Conservation (phyloP, 2,329 filamentous ascomycete species). For the Arthroderma sp. region DNA sequence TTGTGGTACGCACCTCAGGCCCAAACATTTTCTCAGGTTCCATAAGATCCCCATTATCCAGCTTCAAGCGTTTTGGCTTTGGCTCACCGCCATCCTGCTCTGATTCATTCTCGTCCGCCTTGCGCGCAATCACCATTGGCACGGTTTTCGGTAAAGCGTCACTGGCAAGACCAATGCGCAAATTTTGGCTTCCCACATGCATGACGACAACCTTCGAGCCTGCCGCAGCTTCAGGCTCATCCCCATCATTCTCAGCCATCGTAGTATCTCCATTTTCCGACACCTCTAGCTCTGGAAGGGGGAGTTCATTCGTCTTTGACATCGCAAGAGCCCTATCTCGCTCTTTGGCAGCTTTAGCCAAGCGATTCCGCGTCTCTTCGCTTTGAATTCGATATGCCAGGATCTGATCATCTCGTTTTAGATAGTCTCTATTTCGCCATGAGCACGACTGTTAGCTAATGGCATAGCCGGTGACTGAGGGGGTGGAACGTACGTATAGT, state of each 20-base stretch:
- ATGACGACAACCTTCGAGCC: slow-evolving; percentile 89
- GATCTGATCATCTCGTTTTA: slow-evolving; percentile 95
- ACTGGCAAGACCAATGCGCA: slow-evolving; percentile 88
- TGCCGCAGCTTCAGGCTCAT: slow-evolving; percentile 45
- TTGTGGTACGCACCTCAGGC: slow-evolving; percentile 51
- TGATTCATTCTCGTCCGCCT: slow-evolving; percentile 64
- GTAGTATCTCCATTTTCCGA: slow-evolving; percentile 40
- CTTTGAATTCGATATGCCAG: slow-evolving; percentile 76
- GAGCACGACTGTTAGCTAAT: not conserved
- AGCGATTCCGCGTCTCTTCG: slow-evolving; percentile 70
- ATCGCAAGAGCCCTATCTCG: slow-evolving; percentile 73
- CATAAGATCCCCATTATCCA: slow-evolving; percentile 37
- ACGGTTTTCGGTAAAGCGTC: slow-evolving; percentile 90
- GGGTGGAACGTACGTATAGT: slow-evolving; percentile 63
- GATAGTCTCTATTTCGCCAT: slow-evolving; percentile 58
- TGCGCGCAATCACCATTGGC: slow-evolving; percentile 80
- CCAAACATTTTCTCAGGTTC: slow-evolving; percentile 72
- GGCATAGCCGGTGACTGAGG: not conserved
- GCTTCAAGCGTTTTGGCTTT: slow-evolving; percentile 51
- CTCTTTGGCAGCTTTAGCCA: slow-evolving; percentile 77
- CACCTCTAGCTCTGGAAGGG: slow-evolving; percentile 36
- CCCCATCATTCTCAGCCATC: slow-evolving; percentile 43
- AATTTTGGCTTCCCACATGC: slow-evolving; percentile 87
- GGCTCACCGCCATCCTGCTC: slow-evolving; percentile 73
- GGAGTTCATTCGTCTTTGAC: slow-evolving; percentile 53